These are phyloP conservation scores for Didymella sp. DNA, from an alignment of 2,329 filamentous ascomycete species.

Conservation along the genomic window DNA sequence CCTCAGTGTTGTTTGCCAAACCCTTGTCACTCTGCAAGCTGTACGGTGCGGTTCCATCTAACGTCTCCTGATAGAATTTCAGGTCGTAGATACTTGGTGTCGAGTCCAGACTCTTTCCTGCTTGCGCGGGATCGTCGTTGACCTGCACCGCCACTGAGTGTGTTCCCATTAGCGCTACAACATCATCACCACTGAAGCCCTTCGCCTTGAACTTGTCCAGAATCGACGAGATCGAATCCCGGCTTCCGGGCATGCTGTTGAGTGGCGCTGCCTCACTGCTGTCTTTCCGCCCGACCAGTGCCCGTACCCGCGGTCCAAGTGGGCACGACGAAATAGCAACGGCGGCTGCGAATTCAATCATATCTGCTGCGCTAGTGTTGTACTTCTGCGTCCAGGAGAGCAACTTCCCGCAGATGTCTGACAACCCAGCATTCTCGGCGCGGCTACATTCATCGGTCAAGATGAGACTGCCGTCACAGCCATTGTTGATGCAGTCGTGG, in stretches of 20 bases:
- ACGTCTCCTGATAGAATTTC: slow-evolving; percentile 40
- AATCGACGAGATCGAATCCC: slow-evolving; percentile 28
- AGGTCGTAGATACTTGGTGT: slow-evolving; percentile 40
- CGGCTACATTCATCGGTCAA: slow-evolving; percentile 38
- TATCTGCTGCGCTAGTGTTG: slow-evolving; percentile 38
- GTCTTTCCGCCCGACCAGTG: slow-evolving; percentile 34
- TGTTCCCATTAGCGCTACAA: slow-evolving; percentile 46
- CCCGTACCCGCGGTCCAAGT: slow-evolving; percentile 28
- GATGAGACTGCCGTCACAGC: slow-evolving; percentile 38
- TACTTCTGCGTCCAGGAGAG: slow-evolving; percentile 50
- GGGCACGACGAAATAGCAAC: slow-evolving; percentile 34
- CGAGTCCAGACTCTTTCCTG: slow-evolving; percentile 37
- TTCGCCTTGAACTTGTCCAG: slow-evolving; percentile 35
- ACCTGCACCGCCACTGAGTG: slow-evolving; percentile 40
- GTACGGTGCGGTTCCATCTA: slow-evolving; percentile 35
- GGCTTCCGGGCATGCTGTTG: slow-evolving; percentile 23
- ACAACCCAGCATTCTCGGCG: slow-evolving; percentile 53
- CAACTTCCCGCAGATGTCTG: slow-evolving; percentile 50
- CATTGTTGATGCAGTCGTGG: slow-evolving; percentile 41
- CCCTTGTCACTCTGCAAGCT: slow-evolving; percentile 31
- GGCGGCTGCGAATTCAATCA: slow-evolving; percentile 39
- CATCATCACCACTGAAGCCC: slow-evolving; percentile 37
- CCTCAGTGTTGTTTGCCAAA: slow-evolving; percentile 30
- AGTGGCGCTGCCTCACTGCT: slow-evolving; percentile 23
- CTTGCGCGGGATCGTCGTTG: slow-evolving; percentile 32